Base-by-base conservation (phyloP, 495 filamentous ascomycete genomes). In the Barbatosphaeria neglecta region DNA sequence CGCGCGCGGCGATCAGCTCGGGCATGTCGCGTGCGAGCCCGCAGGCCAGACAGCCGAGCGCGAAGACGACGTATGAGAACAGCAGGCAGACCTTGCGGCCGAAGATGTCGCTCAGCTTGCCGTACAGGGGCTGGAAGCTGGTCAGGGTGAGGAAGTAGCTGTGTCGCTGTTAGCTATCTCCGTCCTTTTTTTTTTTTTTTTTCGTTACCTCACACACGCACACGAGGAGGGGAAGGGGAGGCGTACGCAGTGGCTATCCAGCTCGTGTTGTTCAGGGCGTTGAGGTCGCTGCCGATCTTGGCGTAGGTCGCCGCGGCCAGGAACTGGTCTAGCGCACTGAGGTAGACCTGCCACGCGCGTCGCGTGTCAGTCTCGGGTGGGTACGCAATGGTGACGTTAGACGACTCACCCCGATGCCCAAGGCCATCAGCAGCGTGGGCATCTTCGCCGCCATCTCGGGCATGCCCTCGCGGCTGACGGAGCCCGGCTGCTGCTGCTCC, bases 231-330 rank as follows among this genome's bases (percentile, higher is more conserved):
- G 28, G 13, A 40, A 19, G 17, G 20, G 28, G 10, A 11, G 13
- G 16, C 16, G 24, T 55, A 77, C 62, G 83, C 80, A 13, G 87
- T 92, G 1, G 86, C 84, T 52, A 94, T 86, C 87, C 87, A 94
- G 28, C 80, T 84, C 8, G 86, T 89, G 53, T 77, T 73, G 53
- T 85, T 87, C 46, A 93, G 64, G 11, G 85, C 84, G 18, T 86
- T 72, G 18, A 93, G 61, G 45, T 92, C 87, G 44, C 76, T 87
- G 20, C 87, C 87, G 56, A 94, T 92, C 41, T 74, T 79, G 16
- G 82, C 86, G 60, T 92, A 93, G 31, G 75, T 82, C 43, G 80
- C 78, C 45, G 90, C 80, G 37, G 89, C 82, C 39, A 94, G 78
- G 0, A 87, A 90, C 57, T 90, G 85, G 60, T 94, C 87, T 41